Evolutionary conservation across 176 grass and related monocot species (phyloP), one percentile per base, ranked within the genome.

Genomic region (Triticum dicoccoides): DNA sequence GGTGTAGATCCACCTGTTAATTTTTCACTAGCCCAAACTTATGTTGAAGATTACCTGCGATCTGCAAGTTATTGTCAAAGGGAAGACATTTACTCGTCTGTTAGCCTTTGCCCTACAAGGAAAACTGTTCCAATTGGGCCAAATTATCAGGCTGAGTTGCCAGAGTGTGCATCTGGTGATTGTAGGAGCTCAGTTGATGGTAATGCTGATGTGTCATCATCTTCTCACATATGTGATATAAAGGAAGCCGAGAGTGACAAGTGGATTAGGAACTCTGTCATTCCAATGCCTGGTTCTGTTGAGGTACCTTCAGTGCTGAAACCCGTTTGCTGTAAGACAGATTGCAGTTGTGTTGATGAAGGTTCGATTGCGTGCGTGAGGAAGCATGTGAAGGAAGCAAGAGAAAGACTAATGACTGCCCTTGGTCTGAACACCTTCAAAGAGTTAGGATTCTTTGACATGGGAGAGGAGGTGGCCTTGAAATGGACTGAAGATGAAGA

Each of bases 401-500:
- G 96, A 90, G 78, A 90, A 82, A 92, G 77, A 17, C 77, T 95
- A 77, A 93, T 78, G 86, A 56, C 37, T 58, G 52, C 39, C 33
- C 38, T 95, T 86, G 91, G 89, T 32, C 37, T 56, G 61, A 79
- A 91, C 10, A 91, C 67, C 49, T 95, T 98, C 47, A 63, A 73
- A 80, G 89, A 89, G 61, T 88, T 98, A 69, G 96, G 96, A 13
- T 95, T 95, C 7, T 58, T 61, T 73, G 86, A 93, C 54, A 98
- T 98, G 89, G 96, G 93, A 47, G 96, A 95, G 93, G 91, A 85
- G 39, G 89, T 98, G 52, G 89, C 91, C 73, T 65, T 76, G 42
- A 93, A 82, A 45, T 98, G 96, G 96, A 90, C 91, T 34, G 80
- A 91, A 92, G 89, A 90, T 56, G 89, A 98, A 61, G 91, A 95